Evolutionary conservation across 345 rosid genomes (phyloP).

Genomic region (Arabidopsis thaliana): DNA sequence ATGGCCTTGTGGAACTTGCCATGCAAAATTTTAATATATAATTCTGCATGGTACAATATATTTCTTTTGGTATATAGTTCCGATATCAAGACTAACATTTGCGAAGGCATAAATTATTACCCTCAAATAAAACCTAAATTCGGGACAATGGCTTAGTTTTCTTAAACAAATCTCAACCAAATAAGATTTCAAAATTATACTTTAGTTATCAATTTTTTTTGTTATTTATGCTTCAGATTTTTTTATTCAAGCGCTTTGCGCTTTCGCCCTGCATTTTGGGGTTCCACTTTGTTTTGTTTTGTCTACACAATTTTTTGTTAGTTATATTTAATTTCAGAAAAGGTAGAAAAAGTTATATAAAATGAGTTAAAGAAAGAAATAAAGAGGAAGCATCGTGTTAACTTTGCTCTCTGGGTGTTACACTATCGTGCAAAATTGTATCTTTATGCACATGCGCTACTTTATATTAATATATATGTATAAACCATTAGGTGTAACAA

Average conservation of each 20-base stretch:
- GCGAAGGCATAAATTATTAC: not conserved
- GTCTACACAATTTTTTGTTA: slow-evolving; percentile 31
- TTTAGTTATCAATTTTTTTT: too few species aligned
- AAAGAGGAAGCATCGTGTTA: slow-evolving; percentile 42
- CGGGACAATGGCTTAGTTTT: slow-evolving; percentile 11
- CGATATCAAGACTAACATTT: not conserved
- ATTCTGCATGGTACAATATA: not conserved
- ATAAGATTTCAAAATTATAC: not conserved
- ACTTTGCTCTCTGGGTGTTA: slow-evolving; percentile 46
- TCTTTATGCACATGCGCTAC: slow-evolving; percentile 49
- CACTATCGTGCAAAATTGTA: slow-evolving; percentile 44
- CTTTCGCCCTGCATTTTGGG: slow-evolving; percentile 47
- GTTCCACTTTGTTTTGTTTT: slow-evolving; percentile 44
- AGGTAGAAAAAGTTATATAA: slow-evolving; percentile 28
- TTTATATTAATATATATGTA: slow-evolving; percentile 36
- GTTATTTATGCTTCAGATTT: not conserved
- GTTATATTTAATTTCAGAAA: slow-evolving; percentile 33
- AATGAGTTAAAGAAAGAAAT: slow-evolving; percentile 9
- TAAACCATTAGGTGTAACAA: slow-evolving; percentile 24
- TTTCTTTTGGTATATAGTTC: not conserved
- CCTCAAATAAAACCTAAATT: slow-evolving; percentile 1
- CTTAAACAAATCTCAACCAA: not conserved
- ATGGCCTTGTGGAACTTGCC: slow-evolving; percentile 14
- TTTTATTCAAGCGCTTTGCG: slow-evolving; percentile 17
- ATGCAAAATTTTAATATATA: not conserved